Percentiles rank a stretch among this genome's conserved stretches.
Conservation (phyloP, 1,284 basidiomycete species). For the Puccinia horiana region DNA sequence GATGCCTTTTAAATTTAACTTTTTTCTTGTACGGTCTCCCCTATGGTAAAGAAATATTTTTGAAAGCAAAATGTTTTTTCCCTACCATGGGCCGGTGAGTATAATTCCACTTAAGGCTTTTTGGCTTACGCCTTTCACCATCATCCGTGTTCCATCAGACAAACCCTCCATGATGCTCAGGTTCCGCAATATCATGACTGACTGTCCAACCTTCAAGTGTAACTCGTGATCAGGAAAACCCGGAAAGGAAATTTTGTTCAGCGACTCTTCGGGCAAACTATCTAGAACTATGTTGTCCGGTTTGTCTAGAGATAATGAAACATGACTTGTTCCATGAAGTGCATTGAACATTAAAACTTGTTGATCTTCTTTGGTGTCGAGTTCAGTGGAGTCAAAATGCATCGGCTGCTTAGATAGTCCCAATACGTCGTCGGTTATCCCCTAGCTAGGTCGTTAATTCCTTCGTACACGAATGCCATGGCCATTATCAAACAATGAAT, state of each 20-base stretch:
- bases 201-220: neutral
- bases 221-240: neutral
- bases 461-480: too few species aligned
- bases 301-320: neutral
- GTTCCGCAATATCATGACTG: neutral
- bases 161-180: neutral
- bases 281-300: neutral
- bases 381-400: neutral
- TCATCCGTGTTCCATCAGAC: constrained; percentile 5
- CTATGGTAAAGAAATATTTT: neutral
- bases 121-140: neutral
- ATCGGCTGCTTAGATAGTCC: neutral
- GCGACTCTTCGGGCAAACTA: neutral
- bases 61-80: neutral
- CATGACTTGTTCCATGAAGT: neutral
- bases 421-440: too few species aligned
- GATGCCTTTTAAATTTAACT: constrained; percentile 56
- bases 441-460: too few species aligned
- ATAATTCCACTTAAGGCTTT: neutral
- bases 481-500: too few species aligned
- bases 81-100: neutral
- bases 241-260: neutral
- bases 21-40: constrained; percentile 47
- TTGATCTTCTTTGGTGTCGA: neutral
- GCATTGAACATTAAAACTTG: neutral